These are phyloP conservation scores for Aspergillus sp. DNA, from an alignment of 2,329 filamentous ascomycete genomes.

Conservation along the genomic window DNA sequence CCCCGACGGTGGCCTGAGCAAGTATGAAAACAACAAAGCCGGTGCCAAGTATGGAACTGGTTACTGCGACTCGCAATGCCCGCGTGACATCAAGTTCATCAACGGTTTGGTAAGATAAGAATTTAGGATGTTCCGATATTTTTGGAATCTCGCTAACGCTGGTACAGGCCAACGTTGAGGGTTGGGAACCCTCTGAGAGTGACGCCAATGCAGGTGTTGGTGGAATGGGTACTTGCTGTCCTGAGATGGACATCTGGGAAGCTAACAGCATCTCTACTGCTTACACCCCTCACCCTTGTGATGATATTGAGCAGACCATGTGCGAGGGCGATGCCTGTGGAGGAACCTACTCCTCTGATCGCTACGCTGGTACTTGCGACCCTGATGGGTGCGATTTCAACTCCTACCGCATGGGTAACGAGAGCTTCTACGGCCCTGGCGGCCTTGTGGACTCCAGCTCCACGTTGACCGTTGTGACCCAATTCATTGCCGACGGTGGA, in stretches of 20 bases:
- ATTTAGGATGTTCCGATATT: neutral
- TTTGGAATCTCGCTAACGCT: slow-evolving; percentile 1
- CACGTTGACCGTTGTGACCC: slow-evolving; percentile 66
- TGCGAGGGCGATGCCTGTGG: slow-evolving; percentile 55
- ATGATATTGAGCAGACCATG: slow-evolving; percentile 46
- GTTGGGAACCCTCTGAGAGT: slow-evolving; percentile 51
- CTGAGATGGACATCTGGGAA: slow-evolving; percentile 70
- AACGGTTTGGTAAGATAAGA: slow-evolving; percentile 31
- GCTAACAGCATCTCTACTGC: slow-evolving; percentile 65
- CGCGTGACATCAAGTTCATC: slow-evolving; percentile 47
- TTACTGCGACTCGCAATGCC: slow-evolving; percentile 63
- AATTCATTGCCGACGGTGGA: slow-evolving; percentile 57
- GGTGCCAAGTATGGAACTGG: slow-evolving; percentile 62
- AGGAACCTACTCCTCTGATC: slow-evolving; percentile 51
- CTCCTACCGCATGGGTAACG: slow-evolving; percentile 64
- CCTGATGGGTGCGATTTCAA: slow-evolving; percentile 73
- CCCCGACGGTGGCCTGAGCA: slow-evolving; percentile 56
- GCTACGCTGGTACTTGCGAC: slow-evolving; percentile 64
- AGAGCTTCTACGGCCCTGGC: slow-evolving; percentile 61
- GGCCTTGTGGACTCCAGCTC: slow-evolving; percentile 59
- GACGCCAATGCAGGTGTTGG: slow-evolving; percentile 57
- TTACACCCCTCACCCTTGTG: slow-evolving; percentile 65
- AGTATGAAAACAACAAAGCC: slow-evolving; percentile 53
- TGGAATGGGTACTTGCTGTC: slow-evolving; percentile 60
- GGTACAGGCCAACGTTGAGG: slow-evolving; percentile 52